These are phyloP conservation scores for Alternaria gansuensis DNA, from an alignment of 2,329 filamentous ascomycete genomes.

Conservation along the genomic window DNA sequence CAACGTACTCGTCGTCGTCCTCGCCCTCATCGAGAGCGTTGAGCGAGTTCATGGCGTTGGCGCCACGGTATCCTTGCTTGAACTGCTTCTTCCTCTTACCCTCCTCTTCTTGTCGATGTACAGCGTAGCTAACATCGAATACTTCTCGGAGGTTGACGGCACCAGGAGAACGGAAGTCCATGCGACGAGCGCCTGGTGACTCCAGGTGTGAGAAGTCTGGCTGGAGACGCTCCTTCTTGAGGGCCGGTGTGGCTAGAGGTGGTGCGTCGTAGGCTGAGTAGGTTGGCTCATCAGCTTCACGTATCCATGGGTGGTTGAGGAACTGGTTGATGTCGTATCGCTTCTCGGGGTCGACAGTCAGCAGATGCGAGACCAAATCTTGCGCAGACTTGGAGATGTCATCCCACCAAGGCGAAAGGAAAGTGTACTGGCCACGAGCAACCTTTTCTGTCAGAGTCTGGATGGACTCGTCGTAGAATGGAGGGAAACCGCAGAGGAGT, in stretches of 20 bases:
- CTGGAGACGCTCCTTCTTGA: constrained; percentile 65
- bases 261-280: constrained; percentile 73
- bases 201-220: constrained; percentile 64
- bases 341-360: constrained; percentile 95
- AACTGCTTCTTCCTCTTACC: constrained; percentile 89
- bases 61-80: constrained; percentile 72
- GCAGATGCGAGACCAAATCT: constrained; percentile 89
- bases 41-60: constrained; percentile 70
- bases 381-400: constrained; percentile 95
- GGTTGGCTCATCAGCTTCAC: constrained; percentile 72
- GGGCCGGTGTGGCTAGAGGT: constrained; percentile 73
- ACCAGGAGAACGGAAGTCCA: constrained; percentile 94
- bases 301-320: constrained; percentile 93
- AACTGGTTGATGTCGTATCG: constrained; percentile 94
- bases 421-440: constrained; percentile 94
- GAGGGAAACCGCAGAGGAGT: constrained; percentile 94
- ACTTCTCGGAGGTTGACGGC: constrained; percentile 96
- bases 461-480: constrained; percentile 98
- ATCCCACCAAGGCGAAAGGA: constrained; percentile 99
- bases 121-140: constrained; percentile 97
- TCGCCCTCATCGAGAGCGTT: constrained; percentile 72
- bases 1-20: constrained; percentile 72
- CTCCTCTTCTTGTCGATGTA: constrained; percentile 96
- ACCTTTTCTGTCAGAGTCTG: constrained; percentile 98
- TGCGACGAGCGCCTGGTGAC: constrained; percentile 71